Evolutionary conservation across 176 grass and related monocot species (phyloP).

Genomic region (Puya raimondii): DNA sequence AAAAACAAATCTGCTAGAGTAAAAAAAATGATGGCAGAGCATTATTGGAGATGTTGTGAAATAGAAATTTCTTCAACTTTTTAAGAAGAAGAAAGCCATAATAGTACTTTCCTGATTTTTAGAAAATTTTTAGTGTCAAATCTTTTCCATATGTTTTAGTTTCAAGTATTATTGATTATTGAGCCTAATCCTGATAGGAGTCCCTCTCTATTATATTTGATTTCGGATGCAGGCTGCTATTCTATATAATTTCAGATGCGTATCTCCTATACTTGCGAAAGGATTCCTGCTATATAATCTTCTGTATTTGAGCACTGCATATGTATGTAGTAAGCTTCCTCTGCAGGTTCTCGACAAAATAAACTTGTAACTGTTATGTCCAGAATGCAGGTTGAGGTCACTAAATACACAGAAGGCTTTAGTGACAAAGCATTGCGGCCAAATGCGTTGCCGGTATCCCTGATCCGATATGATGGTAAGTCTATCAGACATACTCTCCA

Average conservation of each 20-base stretch:
- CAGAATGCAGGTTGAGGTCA: conserved; percentile 99
- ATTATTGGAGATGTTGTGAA: no score
- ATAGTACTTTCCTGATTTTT: no score
- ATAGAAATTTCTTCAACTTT: no score
- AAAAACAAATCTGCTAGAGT: neutral
- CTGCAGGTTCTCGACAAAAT: neutral
- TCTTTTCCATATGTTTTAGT: no score
- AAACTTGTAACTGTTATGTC: neutral
- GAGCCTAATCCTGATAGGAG: no score
- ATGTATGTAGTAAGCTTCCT: neutral
- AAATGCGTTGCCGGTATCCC: conserved; percentile 88
- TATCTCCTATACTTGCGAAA: neutral
- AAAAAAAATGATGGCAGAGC: no score
- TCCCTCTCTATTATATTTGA: neutral
- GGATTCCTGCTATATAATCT: neutral
- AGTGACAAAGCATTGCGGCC: conserved; percentile 82
- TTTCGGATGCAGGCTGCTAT: neutral
- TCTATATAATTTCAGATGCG: neutral
- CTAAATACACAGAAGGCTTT: conserved; percentile 94
- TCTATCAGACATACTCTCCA: neutral
- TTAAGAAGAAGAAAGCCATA: no score
- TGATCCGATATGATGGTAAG: conserved; percentile 92
- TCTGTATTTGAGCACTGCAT: neutral
- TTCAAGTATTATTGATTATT: no score
- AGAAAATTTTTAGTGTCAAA: no score